These are phyloP conservation scores for Volvariella surrecta DNA, from an alignment of 1,284 basidiomycete species.

Conservation along the genomic window DNA sequence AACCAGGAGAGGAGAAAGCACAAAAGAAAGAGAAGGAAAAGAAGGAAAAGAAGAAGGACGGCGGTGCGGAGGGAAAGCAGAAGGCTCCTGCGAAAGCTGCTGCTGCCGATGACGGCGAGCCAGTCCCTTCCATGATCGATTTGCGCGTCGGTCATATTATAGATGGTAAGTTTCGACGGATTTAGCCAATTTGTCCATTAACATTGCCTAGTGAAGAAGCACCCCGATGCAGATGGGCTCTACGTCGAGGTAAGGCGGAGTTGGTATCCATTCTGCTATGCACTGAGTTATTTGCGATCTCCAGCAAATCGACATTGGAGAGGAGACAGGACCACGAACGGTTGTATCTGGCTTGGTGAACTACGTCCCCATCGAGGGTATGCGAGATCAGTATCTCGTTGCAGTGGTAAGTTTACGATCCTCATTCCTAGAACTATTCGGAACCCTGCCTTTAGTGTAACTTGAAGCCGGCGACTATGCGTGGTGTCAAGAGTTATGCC, in stretches of 20 bases:
- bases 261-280: neutral
- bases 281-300: slow-evolving; percentile 4
- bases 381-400: slow-evolving; percentile 80
- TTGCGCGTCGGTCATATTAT: slow-evolving; percentile 86
- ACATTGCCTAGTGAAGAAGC: slow-evolving; percentile 65
- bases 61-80: slow-evolving; percentile 29
- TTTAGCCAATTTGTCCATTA: slow-evolving; percentile 4
- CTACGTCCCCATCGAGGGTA: slow-evolving; percentile 90
- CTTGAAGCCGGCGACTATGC: slow-evolving; percentile 92
- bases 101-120: slow-evolving; percentile 64
- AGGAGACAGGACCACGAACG: slow-evolving; percentile 87
- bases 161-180: slow-evolving; percentile 51
- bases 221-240: slow-evolving; percentile 90
- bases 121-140: slow-evolving; percentile 90
- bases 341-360: slow-evolving; percentile 94
- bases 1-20: slow-evolving; percentile 23
- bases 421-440: neutral
- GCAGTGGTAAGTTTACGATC: slow-evolving; percentile 62
- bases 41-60: slow-evolving; percentile 39
- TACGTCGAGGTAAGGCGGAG: slow-evolving; percentile 67
- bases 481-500: slow-evolving; percentile 91
- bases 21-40: slow-evolving; percentile 36
- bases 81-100: slow-evolving; percentile 23
- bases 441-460: slow-evolving; percentile 56
- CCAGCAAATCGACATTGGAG: slow-evolving; percentile 91